Evolutionary conservation across 495 filamentous ascomycete genomes (phyloP), one percentile per base, ranked within the genome.

Genomic region (Talaromyces proteolyticus): DNA sequence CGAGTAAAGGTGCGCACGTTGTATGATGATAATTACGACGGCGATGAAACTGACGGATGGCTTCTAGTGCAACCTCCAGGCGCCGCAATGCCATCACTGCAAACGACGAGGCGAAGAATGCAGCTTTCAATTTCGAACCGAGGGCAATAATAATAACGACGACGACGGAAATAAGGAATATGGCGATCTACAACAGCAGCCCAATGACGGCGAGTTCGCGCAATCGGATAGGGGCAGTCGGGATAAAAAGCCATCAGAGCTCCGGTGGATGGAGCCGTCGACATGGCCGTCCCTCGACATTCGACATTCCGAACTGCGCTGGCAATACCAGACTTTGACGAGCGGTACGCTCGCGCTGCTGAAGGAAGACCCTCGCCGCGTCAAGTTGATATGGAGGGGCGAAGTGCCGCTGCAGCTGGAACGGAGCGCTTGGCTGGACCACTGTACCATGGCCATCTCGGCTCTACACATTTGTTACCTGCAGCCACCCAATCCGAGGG

Each of bases 1-100:
- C 75, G 77, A 36, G 75, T 81, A 54, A 79, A 78, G 71, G 78
- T 76, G 49, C 49, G 63, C 45, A 12, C 7, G 23, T 4, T 34
- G 1, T 14, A 10, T 20, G 19, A 6, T 19, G 3, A 36, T 37
- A 34, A 19, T 14, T 47, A 4, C 5, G 1, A 16, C 12, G 6
- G 14, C 11, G 42, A 45, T 16, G 23, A 16, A 11, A 18, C 45
- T 47, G 45, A 47, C n/a, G n/a, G 8, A 16, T 21, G 45, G 17
- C 25, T 18, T 41, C 19, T 14, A 49, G 47, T 49, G 47, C 47
- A 49, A 49, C 22, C 47, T 49, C n/a, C 47, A 49, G 25, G 47
- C 47, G 14, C 47, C 47, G 17, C 47, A 49, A 40, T 49, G 47
- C 37, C 47, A 49, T 25, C 47, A 49, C 21, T 49, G 47, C 37